Evolutionary conservation across 2,329 filamentous ascomycete genomes (phyloP).

Genomic region (Sporothrix inflata): DNA sequence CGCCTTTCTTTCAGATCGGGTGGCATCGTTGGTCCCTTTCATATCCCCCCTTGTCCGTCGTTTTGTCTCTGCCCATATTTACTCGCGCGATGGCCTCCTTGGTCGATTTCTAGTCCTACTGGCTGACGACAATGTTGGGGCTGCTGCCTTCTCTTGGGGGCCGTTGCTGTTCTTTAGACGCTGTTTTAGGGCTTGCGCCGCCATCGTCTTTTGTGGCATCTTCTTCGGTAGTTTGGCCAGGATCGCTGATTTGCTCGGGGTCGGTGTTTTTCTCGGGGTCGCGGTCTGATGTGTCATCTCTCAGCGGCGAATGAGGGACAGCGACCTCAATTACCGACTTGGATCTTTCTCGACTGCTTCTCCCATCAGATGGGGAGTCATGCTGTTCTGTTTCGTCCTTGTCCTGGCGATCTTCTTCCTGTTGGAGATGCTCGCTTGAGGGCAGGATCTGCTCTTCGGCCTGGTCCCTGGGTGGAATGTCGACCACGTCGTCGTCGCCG

Average conservation of each 20-base stretch:
- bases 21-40: background rate
- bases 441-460: background rate
- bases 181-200: background rate
- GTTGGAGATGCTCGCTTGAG: background rate
- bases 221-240: background rate
- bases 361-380: background rate
- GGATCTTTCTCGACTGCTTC: constrained; percentile 26
- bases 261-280: background rate
- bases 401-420: background rate
- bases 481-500: background rate
- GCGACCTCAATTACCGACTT: constrained; percentile 33
- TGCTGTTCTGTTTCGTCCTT: background rate
- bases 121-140: constrained; percentile 4
- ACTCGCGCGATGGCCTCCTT: too few species aligned
- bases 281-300: background rate
- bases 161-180: background rate
- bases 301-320: constrained; percentile 4
- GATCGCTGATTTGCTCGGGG: background rate
- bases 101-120: background rate
- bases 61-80: background rate
- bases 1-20: background rate
- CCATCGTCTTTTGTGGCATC: background rate
- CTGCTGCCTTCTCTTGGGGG: background rate
- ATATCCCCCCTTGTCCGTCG: background rate
- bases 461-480: background rate